Evolutionary conservation across 192 early-diverging fungal species (phyloP).

Genomic region (Oehlia diaphana): DNA sequence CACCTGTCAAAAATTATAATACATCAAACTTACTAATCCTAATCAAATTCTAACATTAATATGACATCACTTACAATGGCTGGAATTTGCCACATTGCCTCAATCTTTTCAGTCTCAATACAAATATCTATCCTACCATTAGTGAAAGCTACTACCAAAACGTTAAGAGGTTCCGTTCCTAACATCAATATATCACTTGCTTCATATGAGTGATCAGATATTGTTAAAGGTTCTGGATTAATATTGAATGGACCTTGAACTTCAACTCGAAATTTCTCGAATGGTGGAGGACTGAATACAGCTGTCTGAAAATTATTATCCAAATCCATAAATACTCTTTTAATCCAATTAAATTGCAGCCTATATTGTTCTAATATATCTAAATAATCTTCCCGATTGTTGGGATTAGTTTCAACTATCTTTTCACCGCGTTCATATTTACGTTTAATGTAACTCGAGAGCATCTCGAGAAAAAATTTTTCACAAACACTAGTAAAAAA

Average conservation of each 20-base stretch:
- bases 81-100: conserved; percentile 37
- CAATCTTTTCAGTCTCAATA: conserved; percentile 53
- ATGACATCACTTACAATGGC: background rate
- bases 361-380: conserved; percentile 30
- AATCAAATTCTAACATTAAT: background rate
- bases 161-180: conserved; percentile 44
- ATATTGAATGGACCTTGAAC: conserved; percentile 57
- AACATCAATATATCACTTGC: conserved; percentile 51
- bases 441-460: conserved; percentile 16
- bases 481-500: conserved; percentile 5
- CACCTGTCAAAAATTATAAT: background rate
- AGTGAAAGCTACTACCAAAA: conserved; percentile 59
- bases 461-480: conserved; percentile 7
- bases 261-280: conserved; percentile 16
- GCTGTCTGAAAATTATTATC: conserved; percentile 29
- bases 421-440: background rate
- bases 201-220: conserved; percentile 13
- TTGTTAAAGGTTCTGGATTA: conserved; percentile 43
- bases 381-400: background rate
- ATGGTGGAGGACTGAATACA: conserved; percentile 25
- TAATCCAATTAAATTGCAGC: conserved; percentile 48
- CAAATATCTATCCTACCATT: conserved; percentile 65
- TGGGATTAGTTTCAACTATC: background rate
- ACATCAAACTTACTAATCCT: background rate
- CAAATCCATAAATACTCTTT: conserved; percentile 39